These are phyloP conservation scores for Tarenaya hassleriana DNA, from an alignment of 345 rosid species.

Conservation along the genomic window DNA sequence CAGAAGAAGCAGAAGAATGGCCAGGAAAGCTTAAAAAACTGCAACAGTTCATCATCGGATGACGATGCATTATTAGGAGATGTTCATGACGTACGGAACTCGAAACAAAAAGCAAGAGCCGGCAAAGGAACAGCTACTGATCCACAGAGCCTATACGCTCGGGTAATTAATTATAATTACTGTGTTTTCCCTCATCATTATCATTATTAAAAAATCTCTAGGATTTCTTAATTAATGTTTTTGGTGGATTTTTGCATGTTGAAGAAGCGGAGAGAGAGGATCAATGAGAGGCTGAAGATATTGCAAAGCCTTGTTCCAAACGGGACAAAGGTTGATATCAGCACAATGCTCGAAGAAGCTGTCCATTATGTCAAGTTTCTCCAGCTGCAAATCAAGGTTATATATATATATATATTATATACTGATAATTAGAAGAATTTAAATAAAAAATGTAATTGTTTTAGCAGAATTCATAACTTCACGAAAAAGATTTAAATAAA, in stretches of 20 bases:
- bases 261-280: slow-evolving; percentile 89
- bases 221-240: too few relatives aligned
- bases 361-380: slow-evolving; percentile 80
- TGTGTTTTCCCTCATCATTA: too few relatives aligned
- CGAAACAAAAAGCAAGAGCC: slow-evolving; percentile 62
- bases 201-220: too few relatives aligned
- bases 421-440: too few relatives aligned
- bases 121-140: slow-evolving; percentile 82
- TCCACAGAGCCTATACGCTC: slow-evolving; percentile 92
- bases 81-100: slow-evolving; percentile 46
- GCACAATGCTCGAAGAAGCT: slow-evolving; percentile 97
- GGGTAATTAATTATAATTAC: too few relatives aligned
- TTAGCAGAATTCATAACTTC: too few relatives aligned
- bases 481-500: too few relatives aligned
- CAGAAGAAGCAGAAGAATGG: slow-evolving; percentile 37
- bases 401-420: too few relatives aligned
- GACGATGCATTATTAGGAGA: too few relatives aligned
- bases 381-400: slow-evolving; percentile 89
- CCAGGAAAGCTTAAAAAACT: slow-evolving; percentile 29
- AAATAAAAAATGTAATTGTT: too few relatives aligned
- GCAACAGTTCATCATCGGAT: slow-evolving; percentile 34
- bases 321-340: slow-evolving; percentile 89
- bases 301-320: slow-evolving; percentile 86
- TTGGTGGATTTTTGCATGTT: slow-evolving; percentile 8
- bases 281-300: too few relatives aligned